Evolutionary conservation across 306 rosid genomes (phyloP).

Genomic region (Astragalus glycyphyllos): DNA sequence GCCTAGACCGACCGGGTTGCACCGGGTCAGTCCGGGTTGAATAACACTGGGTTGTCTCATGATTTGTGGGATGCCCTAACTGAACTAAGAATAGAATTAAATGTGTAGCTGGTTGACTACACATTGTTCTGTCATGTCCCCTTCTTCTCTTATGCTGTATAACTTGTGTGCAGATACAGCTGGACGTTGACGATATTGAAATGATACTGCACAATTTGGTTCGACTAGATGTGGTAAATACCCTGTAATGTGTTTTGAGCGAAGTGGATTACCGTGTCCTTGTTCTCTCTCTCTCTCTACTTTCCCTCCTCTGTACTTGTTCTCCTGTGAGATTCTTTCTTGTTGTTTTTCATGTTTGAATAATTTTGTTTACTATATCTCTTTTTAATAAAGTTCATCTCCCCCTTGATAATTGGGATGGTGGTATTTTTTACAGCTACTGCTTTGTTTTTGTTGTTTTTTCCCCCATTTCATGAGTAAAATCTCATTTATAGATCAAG

Average conservation of each 20-base stretch:
- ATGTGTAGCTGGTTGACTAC: constrained; percentile 5
- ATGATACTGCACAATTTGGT: constrained; percentile 60
- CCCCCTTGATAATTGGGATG: constrained; percentile 2
- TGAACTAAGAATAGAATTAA: constrained; percentile 14
- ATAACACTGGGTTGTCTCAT: too few relatives aligned
- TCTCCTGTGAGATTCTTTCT: constrained; percentile 3
- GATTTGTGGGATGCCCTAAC: constrained; percentile 3
- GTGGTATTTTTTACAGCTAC: background rate
- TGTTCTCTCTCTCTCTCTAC: background rate
- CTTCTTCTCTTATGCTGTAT: constrained; percentile 36
- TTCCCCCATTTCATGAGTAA: background rate
- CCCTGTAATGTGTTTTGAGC: constrained; percentile 42
- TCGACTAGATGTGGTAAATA: constrained; percentile 83
- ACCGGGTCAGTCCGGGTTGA: too few relatives aligned
- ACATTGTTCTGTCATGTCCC: constrained; percentile 27
- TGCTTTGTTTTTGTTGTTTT: background rate
- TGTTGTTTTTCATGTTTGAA: constrained; percentile 33
- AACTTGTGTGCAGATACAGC: constrained; percentile 71
- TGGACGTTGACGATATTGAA: constrained; percentile 74
- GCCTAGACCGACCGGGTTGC: too few relatives aligned
- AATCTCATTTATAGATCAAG: background rate
- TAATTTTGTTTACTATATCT: background rate
- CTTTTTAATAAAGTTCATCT: constrained; percentile 12
- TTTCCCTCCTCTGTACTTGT: background rate
- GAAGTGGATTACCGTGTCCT: constrained; percentile 13